Evolutionary conservation across 306 rosid genomes (phyloP), one percentile per base, ranked within the genome.

Genomic region (Gastrolobium villosum): DNA sequence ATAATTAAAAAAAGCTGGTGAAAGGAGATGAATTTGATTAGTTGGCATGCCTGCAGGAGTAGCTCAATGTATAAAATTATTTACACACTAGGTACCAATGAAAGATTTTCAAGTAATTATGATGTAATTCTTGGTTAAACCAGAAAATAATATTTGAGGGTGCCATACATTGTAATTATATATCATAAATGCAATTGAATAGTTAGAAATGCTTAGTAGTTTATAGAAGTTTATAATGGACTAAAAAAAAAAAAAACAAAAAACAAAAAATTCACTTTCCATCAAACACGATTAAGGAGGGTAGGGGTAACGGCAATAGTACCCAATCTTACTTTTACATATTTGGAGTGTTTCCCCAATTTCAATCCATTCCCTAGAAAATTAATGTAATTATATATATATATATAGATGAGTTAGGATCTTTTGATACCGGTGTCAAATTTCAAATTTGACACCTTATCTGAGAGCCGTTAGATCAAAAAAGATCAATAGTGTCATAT

Each of bases 171-270:
- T 26, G 9, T 39, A 41, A 10, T 43, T 54, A n/a, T n/a, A n/a
- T n/a, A 66, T 41, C 54, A 68, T 35, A 13, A 13, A 34, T 32
- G 75, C 61, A 69, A 43, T 64, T 64, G 52, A 15, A 15, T 64
- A 4, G 66, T 69, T 49, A n/a, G 20, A 49, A 70, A 35, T 37
- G 20, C 48, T 8, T 32, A 1, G 9, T 28, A 44, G 61, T 44
- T 70, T 5, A 35, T 50, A 20, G 32, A 32, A 46, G 6, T 46
- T 31, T 32, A 9, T 61, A 10, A 61, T 32, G 43, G 44, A 61
- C 35, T 57, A 8, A 30, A 52, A 14, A 44, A 20, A 20, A 20
- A 20, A 20, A 52, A 14, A 44, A 20, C 0, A 20, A 20, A 20
- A 20, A 20, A 0, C 26, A 20, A 20, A 20, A 20, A 20, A 0